phyloP scores from a whole-genome alignment of 345 rosid species.

The Acer saccharum region DNA sequence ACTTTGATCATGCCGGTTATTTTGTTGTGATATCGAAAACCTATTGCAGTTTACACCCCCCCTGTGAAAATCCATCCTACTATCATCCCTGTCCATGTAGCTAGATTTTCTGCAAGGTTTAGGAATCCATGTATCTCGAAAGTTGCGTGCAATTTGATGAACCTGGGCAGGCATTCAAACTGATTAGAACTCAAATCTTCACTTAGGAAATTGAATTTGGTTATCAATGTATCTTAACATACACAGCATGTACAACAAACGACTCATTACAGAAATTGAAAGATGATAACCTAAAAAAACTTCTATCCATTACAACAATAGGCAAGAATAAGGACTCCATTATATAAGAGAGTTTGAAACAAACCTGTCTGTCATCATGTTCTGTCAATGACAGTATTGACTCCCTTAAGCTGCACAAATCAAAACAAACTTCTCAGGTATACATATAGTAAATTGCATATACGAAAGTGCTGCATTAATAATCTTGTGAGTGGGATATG shows the following conservation, averaged over 20 bases:
- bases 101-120: slow-evolving; percentile 56
- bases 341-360: background rate
- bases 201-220: background rate
- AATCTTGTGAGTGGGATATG: background rate
- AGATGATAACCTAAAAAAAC: slow-evolving; percentile 1
- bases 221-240: background rate
- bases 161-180: slow-evolving; percentile 51
- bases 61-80: slow-evolving; percentile 47
- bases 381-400: slow-evolving; percentile 92
- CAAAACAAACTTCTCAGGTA: slow-evolving; percentile 15
- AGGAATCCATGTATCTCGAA: slow-evolving; percentile 90
- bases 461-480: background rate
- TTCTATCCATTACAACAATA: background rate
- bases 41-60: slow-evolving; percentile 47
- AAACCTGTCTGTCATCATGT: slow-evolving; percentile 92
- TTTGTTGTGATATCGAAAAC: slow-evolving; percentile 47
- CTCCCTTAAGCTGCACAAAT: slow-evolving; percentile 75
- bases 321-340: background rate
- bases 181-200: slow-evolving; percentile 7
- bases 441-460: slow-evolving; percentile 1
- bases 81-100: slow-evolving; percentile 63
- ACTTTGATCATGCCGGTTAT: slow-evolving; percentile 49
- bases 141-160: slow-evolving; percentile 92
- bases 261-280: background rate
- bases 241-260: background rate